Percentiles rank a stretch among this genome's conserved stretches.
phyloP scores from a whole-genome alignment of 139 green algal species.

The Nannochloris sp. region DNA sequence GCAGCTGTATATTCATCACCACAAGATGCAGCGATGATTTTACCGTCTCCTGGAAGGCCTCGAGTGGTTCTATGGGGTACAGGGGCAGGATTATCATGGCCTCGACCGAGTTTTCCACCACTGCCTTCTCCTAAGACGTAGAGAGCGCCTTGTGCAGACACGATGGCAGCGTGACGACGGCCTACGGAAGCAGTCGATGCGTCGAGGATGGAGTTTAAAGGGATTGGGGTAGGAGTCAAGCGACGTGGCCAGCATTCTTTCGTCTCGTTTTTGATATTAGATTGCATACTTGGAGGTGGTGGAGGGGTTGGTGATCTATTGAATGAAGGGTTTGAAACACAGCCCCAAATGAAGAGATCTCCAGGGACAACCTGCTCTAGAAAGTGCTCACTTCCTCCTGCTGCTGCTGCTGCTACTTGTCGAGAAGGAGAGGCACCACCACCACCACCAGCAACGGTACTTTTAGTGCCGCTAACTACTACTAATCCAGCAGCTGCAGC shows the following conservation, averaged over 20 bases:
- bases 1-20: conserved; percentile 57
- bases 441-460: neutral
- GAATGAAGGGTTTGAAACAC: too few relatives aligned
- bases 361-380: too few relatives aligned
- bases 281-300: too few relatives aligned
- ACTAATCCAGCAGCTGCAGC: neutral
- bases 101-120: conserved; percentile 52
- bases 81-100: conserved; percentile 31
- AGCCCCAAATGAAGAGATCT: conserved; percentile 8
- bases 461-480: neutral
- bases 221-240: neutral
- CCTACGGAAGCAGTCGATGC: conserved; percentile 31
- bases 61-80: conserved; percentile 39
- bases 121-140: conserved; percentile 57
- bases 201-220: neutral
- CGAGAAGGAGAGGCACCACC: too few relatives aligned
- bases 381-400: too few relatives aligned
- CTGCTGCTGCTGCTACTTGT: too few relatives aligned
- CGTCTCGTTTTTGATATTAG: too few relatives aligned
- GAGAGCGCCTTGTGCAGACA: conserved; percentile 48
- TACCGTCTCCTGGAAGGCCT: conserved; percentile 40
- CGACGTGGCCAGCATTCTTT: neutral
- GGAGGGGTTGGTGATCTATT: too few relatives aligned
- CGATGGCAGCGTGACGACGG: conserved; percentile 39
- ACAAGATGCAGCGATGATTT: conserved; percentile 39